phyloP scores from a whole-genome alignment of 179 eudicot genomes.

The Nepenthes alata region DNA sequence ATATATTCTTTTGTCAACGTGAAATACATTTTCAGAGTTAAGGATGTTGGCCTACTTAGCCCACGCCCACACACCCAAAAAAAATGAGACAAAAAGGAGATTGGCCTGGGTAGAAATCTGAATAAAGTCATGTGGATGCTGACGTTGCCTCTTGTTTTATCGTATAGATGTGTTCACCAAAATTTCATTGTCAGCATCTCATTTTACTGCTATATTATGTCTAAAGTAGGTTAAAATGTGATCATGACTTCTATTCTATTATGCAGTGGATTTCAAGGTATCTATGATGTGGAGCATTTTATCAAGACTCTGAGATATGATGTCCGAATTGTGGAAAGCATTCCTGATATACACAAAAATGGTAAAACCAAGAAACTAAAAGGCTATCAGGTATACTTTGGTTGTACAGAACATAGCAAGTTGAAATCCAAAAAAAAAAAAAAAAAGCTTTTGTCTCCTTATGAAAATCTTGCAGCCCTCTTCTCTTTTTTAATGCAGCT shows the following conservation, averaged over 20 bases:
- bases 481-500: constrained; percentile 30
- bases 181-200: too few species aligned
- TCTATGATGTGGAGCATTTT: constrained; percentile 88
- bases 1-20: too few species aligned
- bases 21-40: too few species aligned
- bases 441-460: background rate
- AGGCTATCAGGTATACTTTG: constrained; percentile 48
- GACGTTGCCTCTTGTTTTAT: too few species aligned
- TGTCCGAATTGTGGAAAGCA: constrained; percentile 57
- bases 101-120: too few species aligned
- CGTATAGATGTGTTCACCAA: too few species aligned
- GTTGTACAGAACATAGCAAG: background rate
- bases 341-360: constrained; percentile 57
- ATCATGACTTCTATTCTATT: constrained; percentile 7
- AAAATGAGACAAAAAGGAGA: too few species aligned
- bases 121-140: too few species aligned
- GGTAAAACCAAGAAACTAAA: constrained; percentile 77
- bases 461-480: background rate
- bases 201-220: too few species aligned
- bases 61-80: too few species aligned
- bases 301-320: constrained; percentile 65
- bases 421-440: background rate
- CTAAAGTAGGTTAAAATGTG: background rate
- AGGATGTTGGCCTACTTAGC: too few species aligned
- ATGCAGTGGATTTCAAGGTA: constrained; percentile 81